Conservation (phyloP, 1,284 basidiomycete species). For the Erythrobasidium hasegawianum region DNA sequence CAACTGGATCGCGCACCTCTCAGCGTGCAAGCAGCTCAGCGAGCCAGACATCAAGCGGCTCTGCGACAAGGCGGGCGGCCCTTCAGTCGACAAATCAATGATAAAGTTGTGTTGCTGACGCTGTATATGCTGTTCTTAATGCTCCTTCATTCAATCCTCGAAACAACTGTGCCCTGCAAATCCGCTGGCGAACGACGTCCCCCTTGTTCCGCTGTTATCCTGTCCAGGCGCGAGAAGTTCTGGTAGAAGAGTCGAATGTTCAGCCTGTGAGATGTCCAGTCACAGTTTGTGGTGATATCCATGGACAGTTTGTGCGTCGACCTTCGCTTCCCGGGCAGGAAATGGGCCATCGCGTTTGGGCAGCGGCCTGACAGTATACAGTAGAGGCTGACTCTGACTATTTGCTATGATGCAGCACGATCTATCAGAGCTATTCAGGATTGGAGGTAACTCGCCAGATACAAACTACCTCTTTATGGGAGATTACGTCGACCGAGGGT, state of each 20-base stretch:
- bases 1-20: constrained; percentile 84
- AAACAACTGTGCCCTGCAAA: background rate
- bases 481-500: constrained; percentile 97
- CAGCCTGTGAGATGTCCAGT: constrained; percentile 97
- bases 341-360: background rate
- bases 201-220: constrained; percentile 36
- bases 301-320: constrained; percentile 96
- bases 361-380: background rate
- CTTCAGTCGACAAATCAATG: no score
- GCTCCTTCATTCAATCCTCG: no score
- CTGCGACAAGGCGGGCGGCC: constrained; percentile 86
- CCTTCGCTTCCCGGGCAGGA: constrained; percentile 27
- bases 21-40: constrained; percentile 94
- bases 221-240: constrained; percentile 82
- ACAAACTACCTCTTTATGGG: constrained; percentile 99
- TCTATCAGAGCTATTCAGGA: constrained; percentile 97
- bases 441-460: constrained; percentile 98
- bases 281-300: constrained; percentile 96
- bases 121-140: no score
- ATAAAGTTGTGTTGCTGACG: no score
- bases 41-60: constrained; percentile 96
- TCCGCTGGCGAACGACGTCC: background rate
- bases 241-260: constrained; percentile 97
- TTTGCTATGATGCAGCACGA: constrained; percentile 67
- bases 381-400: background rate